Conservation (phyloP, 1,284 basidiomycete genomes). For the Boletus semigastroideus region DNA sequence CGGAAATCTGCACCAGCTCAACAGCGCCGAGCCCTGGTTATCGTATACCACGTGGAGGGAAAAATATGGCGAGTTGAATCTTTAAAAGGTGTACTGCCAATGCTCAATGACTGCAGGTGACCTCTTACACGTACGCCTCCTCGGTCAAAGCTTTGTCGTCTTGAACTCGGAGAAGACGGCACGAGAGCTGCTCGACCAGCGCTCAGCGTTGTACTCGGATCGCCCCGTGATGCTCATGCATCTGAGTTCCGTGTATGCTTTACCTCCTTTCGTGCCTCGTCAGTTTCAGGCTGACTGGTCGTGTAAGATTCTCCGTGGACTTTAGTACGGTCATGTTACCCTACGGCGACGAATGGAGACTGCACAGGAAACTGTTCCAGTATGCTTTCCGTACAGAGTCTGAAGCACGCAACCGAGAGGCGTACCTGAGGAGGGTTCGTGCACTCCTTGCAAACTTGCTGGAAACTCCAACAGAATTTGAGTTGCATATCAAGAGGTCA, state of each 20-base stretch:
- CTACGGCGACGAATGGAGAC: constrained; percentile 23
- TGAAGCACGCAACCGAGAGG: constrained; percentile 12
- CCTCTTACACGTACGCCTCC: constrained; percentile 22
- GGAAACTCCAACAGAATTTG: constrained; percentile 25
- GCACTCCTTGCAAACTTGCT: constrained; percentile 23
- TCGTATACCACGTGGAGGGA: constrained; percentile 25
- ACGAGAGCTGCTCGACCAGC: constrained; percentile 25
- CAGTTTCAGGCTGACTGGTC: neutral
- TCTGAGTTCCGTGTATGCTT: constrained; percentile 15
- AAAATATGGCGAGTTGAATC: constrained; percentile 15
- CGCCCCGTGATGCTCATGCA: constrained; percentile 21
- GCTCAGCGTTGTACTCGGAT: constrained; percentile 28
- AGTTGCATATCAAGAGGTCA: constrained; percentile 23
- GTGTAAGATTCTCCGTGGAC: constrained; percentile 20
- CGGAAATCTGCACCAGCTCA: constrained; percentile 21
- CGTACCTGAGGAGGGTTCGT: constrained; percentile 19
- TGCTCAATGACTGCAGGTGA: constrained; percentile 19
- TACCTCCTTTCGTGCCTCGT: neutral
- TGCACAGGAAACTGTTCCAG: constrained; percentile 28
- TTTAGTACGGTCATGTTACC: constrained; percentile 27
- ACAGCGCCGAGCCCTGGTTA: constrained; percentile 22
- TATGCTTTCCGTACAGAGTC: constrained; percentile 25
- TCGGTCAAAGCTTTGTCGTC: constrained; percentile 25
- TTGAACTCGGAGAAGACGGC: constrained; percentile 27
- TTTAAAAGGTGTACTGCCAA: neutral